phyloP scores from a whole-genome alignment of 1,284 basidiomycete genomes.

The Cutaneotrichosporon cyanovorans region DNA sequence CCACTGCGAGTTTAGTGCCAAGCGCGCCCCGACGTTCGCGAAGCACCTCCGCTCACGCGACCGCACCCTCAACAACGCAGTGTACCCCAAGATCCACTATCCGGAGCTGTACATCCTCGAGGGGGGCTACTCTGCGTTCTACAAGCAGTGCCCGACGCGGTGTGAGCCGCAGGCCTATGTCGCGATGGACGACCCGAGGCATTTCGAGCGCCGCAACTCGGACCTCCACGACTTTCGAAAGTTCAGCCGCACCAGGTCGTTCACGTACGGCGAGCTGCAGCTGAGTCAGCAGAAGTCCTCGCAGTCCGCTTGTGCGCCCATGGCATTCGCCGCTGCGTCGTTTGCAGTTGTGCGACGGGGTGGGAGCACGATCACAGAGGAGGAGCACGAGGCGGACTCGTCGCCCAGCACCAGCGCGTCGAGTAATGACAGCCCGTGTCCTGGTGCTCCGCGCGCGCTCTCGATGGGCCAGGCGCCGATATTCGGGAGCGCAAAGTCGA shows the following conservation, averaged over 20 bases:
- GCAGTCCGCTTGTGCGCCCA: conserved; percentile 27
- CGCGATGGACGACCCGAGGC: conserved; percentile 86
- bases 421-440: conserved; percentile 28
- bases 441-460: conserved; percentile 22
- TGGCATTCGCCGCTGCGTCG: conserved; percentile 40
- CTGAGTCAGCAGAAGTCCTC: conserved; percentile 1
- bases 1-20: conserved; percentile 96
- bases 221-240: conserved; percentile 88
- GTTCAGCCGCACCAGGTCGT: conserved; percentile 78
- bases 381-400: conserved; percentile 32
- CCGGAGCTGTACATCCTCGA: conserved; percentile 96
- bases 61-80: conserved; percentile 72
- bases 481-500: conserved; percentile 38
- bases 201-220: conserved; percentile 67
- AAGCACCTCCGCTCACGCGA: conserved; percentile 87
- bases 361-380: conserved; percentile 21
- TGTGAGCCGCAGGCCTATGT: conserved; percentile 81
- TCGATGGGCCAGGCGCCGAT: conserved; percentile 31
- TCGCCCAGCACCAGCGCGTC: conserved; percentile 14
- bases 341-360: conserved; percentile 30
- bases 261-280: conserved; percentile 62
- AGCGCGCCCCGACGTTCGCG: conserved; percentile 91
- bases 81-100: conserved; percentile 89
- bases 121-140: conserved; percentile 90
- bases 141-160: conserved; percentile 55